Evolutionary conservation across 371 early-diverging fungal genomes (phyloP).

Genomic region (Circinella umbellata): DNA sequence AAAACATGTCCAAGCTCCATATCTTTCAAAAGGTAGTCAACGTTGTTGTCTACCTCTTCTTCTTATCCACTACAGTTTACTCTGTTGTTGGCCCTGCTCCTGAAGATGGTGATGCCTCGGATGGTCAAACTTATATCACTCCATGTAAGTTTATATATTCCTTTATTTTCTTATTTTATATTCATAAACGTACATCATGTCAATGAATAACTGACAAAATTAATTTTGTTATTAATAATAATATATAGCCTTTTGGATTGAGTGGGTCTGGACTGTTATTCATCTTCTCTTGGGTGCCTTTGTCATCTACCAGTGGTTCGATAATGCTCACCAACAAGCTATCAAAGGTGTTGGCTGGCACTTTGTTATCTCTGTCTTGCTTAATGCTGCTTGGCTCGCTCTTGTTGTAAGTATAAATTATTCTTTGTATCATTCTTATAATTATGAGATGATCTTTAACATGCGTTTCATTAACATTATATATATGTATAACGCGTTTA

Average conservation of each 20-base stretch:
- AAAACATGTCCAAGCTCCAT: constrained; percentile 35
- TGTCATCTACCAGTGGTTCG: constrained; percentile 68
- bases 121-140: constrained; percentile 55
- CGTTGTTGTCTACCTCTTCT: constrained; percentile 70
- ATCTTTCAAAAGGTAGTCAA: constrained; percentile 65
- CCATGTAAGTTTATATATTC: constrained; percentile 40
- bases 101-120: constrained; percentile 24
- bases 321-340: constrained; percentile 63
- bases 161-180: background rate
- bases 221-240: background rate
- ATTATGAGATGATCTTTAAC: no score
- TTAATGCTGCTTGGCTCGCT: constrained; percentile 64
- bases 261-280: constrained; percentile 67
- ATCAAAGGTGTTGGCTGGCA: constrained; percentile 69
- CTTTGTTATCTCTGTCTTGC: constrained; percentile 65
- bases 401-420: constrained; percentile 54
- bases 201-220: background rate
- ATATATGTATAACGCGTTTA: background rate
- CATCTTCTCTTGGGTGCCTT: constrained; percentile 72
- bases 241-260: constrained; percentile 49
- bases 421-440: no score
- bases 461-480: no score
- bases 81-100: constrained; percentile 57
- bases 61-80: constrained; percentile 68
- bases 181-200: background rate